Base-by-base conservation (phyloP, 2,329 filamentous ascomycete genomes). In the Alternaria postmessia region DNA sequence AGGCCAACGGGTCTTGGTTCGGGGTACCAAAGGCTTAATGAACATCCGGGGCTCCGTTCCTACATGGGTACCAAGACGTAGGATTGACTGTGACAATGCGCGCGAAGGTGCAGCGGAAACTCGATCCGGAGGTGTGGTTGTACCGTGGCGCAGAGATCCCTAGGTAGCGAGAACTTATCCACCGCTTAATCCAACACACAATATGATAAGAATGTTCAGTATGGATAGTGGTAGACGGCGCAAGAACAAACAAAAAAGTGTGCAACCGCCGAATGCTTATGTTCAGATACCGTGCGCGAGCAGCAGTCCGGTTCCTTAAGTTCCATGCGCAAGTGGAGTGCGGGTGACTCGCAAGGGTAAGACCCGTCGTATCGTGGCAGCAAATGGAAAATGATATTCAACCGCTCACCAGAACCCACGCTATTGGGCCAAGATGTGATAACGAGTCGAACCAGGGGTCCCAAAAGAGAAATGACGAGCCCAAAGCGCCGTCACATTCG, bases 361-460 rank as follows among this genome's bases (percentile, higher is more conserved):
- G 66, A 69, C 66, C 65, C 63, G 65, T 66, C 62, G 67, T 69
- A 66, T 69, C 51, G 67, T 66, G 57, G 65, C 71, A 75, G 66
- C 75, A 76, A 78, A 77, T 75, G 62, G 72, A 67, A 68, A 67
- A 61, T 68, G 64, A 66, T 62, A 74, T 67, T 74, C 74, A 73
- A 73, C 74, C 76, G 74, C 76, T 75, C 74, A 70, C 59, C 59
- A 56, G 60, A 54, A 51, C 58, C 64, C 64, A 67, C 68, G 65
- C 75, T 76, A 78, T 78, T 78, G 75, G 72, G 73, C 73, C 74
- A 76, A 76, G 73, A 59, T 74, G 75, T 78, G 76, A 78, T 76
- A 71, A 59, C 65, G 67, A 71, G 65, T 61, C 56, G 54, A 59
- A 70, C 67, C 63, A 61, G 71, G 71, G 66, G 43, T 14, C 65